phyloP scores from a whole-genome alignment of 2,329 filamentous ascomycete genomes.

The Aspergillus sp. region DNA sequence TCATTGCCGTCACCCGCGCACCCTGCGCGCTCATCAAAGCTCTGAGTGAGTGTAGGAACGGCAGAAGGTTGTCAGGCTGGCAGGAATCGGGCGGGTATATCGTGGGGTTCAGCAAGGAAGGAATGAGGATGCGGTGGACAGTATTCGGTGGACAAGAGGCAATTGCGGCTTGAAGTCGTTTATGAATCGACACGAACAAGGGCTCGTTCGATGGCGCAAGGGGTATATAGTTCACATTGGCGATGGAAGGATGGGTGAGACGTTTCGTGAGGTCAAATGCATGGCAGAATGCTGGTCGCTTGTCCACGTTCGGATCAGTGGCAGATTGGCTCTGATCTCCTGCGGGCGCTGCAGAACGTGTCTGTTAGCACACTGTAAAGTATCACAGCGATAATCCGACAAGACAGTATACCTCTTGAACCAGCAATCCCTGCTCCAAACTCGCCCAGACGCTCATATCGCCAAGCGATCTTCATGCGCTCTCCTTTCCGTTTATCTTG shows the following conservation, averaged over 20 bases:
- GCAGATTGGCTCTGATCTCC: conserved; percentile 49
- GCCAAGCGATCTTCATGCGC: conserved; percentile 99
- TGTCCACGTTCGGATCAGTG: conserved; percentile 20
- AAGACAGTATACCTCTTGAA: conserved; percentile 58
- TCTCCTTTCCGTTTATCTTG: conserved; percentile 55
- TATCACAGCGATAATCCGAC: conserved; percentile 25
- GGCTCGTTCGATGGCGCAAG: conserved; percentile 47
- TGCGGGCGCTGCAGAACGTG: conserved; percentile 25
- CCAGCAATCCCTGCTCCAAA: conserved; percentile 59
- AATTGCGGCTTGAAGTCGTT: conserved; percentile 59
- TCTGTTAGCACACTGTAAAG: conserved; percentile 20
- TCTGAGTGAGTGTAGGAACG: conserved; percentile 78
- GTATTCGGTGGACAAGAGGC: conserved; percentile 59
- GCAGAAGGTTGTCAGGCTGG: conserved; percentile 71
- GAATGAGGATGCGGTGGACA: conserved; percentile 82
- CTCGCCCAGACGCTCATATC: conserved; percentile 83
- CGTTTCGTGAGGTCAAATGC: conserved; percentile 71
- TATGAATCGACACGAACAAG: conserved; percentile 66
- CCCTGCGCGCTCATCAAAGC: conserved; percentile 71
- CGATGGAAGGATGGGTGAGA: conserved; percentile 58
- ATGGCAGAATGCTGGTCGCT: conserved; percentile 64
- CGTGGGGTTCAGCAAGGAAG: conserved; percentile 81
- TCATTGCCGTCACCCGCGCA: conserved; percentile 67
- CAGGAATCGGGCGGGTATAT: conserved; percentile 71
- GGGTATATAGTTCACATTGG: conserved; percentile 56